Conservation (phyloP, 805 yeast genomes). For the Saturnispora silvae region DNA sequence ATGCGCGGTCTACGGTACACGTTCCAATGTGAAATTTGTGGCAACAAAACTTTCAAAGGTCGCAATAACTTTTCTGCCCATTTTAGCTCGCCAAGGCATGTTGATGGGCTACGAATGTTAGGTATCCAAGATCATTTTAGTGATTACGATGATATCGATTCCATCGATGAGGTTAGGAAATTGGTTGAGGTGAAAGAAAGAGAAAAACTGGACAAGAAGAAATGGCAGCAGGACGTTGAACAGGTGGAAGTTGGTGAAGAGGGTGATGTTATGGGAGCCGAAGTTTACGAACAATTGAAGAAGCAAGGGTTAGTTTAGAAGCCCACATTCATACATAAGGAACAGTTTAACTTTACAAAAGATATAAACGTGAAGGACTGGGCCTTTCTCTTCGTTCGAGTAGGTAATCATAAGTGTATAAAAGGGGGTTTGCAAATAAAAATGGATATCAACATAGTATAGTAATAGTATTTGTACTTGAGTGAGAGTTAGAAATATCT, state of each 20-base stretch:
- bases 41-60: conserved; percentile 63
- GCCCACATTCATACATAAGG: too few species aligned
- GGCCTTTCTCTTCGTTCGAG: too few species aligned
- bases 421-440: too few species aligned
- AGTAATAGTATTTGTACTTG: too few species aligned
- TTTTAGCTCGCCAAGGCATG: conserved; percentile 61
- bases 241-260: conserved; percentile 81
- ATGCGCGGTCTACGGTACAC: conserved; percentile 71
- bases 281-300: conserved; percentile 74
- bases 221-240: conserved; percentile 41
- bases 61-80: conserved; percentile 62
- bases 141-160: conserved; percentile 52
- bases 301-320: conserved; percentile 71
- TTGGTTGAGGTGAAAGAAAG: conserved; percentile 32
- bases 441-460: too few species aligned
- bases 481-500: conserved; percentile 7
- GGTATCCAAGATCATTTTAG: conserved; percentile 47
- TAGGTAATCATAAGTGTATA: too few species aligned
- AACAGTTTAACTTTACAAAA: too few species aligned
- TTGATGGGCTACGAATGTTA: conserved; percentile 59
- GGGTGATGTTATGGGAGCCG: conserved; percentile 84
- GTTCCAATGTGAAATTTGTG: conserved; percentile 80
- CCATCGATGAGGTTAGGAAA: conserved; percentile 55
- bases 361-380: too few species aligned
- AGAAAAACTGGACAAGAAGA: conserved; percentile 19